Base-by-base conservation (phyloP, 2,329 filamentous ascomycete genomes). In the Cyphellophora europaea region DNA sequence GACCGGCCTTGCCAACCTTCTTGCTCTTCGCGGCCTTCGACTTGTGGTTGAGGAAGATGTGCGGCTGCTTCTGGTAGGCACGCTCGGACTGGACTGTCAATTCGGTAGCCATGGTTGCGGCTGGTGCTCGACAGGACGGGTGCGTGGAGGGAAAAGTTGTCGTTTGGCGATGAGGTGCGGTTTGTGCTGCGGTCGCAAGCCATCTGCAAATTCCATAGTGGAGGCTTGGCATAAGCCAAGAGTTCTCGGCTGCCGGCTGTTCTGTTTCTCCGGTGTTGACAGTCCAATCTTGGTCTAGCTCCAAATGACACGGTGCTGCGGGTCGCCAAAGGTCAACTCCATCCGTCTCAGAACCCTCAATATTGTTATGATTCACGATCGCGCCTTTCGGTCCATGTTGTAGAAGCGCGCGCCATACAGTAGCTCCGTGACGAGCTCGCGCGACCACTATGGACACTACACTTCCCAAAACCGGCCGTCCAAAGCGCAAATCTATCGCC, bases 41-140 rank as follows among this genome's bases (percentile, higher is more conserved):
- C 82, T 98, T 98, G 65, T 82, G 76, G 82, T 96, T 95, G 62
- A 84, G 79, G 85, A 96, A 98, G 78, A 98, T 94, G 73, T 98
- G 91, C 69, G 91, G 91, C 79, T 98, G 89, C 82, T 98, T 98
- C 74, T 96, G 91, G 85, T 84, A 98, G 78, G 91, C 91, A 76
- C 91, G 89, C 82, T 98, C 91, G 67, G 86, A 93, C 82, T 98
- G 91, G 71, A 98, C 91, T 69, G 87, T 93, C 74, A 95, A 78
- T 77, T 94, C 87, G 78, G 87, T 94, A 67, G 87, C 87, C 87
- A 93, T 94, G 69, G 65, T 78, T 74, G 70, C 71, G 68, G 62
- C 49, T 51, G 51, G 21, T 25, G 46, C 37, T 43, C 44, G 47
- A 43, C 43, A 35, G 36, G 16, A 29, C 37, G 32, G 21, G 28